Conservation (phyloP, 257 asterid species). For the Penstemon eatonii region DNA sequence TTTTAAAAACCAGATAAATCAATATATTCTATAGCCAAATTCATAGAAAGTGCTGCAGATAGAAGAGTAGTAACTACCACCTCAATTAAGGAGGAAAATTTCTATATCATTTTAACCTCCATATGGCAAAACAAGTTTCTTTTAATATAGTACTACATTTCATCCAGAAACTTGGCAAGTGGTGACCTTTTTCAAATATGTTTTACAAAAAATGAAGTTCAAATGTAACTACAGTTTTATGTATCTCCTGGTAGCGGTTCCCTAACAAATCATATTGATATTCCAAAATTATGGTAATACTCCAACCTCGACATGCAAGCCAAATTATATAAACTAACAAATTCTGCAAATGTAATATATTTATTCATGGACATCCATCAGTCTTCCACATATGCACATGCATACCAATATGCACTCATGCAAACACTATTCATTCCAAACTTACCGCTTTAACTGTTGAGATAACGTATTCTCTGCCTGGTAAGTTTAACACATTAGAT, state of each 20-base stretch:
- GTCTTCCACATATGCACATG: slow-evolving; percentile 22
- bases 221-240: too few relatives aligned
- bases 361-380: slow-evolving; percentile 20
- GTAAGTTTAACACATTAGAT: slow-evolving; percentile 67
- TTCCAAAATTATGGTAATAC: slow-evolving; percentile 10
- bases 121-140: neutral
- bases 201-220: neutral
- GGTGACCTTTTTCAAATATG: neutral
- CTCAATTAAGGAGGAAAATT: neutral
- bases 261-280: slow-evolving; percentile 2
- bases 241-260: neutral
- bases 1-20: neutral
- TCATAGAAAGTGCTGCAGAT: neutral
- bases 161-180: neutral
- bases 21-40: neutral
- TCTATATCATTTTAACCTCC: neutral
- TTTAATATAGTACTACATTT: neutral
- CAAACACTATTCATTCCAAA: slow-evolving; percentile 21
- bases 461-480: slow-evolving; percentile 69
- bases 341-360: neutral
- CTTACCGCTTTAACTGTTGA: slow-evolving; percentile 93
- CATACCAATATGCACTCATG: slow-evolving; percentile 1
- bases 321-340: neutral
- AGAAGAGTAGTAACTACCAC: neutral
- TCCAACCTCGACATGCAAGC: slow-evolving; percentile 9